phyloP scores from a whole-genome alignment of 352 stramenopile genomes.

The Phytophthora pistaciae region DNA sequence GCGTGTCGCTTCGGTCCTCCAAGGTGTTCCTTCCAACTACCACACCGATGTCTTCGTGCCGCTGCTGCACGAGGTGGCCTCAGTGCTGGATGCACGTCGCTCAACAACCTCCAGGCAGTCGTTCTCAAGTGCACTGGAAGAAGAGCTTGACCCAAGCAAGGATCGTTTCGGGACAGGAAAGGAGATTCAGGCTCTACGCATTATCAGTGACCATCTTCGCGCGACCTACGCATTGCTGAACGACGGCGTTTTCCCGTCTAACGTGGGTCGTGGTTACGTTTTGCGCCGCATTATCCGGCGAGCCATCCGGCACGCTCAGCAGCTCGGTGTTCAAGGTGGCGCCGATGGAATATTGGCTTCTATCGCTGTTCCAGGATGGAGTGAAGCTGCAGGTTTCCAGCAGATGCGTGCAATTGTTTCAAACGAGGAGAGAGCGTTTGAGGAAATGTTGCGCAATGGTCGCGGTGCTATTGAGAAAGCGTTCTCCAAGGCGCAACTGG shows the following conservation, averaged over 20 bases:
- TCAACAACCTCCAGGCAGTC: slow-evolving; percentile 18
- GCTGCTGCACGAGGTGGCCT: slow-evolving; percentile 68
- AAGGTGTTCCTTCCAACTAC: slow-evolving; percentile 96
- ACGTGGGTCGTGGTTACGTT: slow-evolving; percentile 97
- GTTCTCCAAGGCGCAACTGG: slow-evolving; percentile 37
- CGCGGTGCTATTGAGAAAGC: slow-evolving; percentile 70
- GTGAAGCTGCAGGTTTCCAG: slow-evolving; percentile 39
- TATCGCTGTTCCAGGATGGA: slow-evolving; percentile 61
- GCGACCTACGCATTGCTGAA: slow-evolving; percentile 95
- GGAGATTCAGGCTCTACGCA: slow-evolving; percentile 81
- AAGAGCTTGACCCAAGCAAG: slow-evolving; percentile 55
- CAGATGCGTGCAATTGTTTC: slow-evolving; percentile 76
- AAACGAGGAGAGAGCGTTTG: slow-evolving; percentile 80
- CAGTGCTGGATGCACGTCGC: slow-evolving; percentile 51
- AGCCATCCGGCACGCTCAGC: slow-evolving; percentile 76
- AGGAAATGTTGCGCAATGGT: slow-evolving; percentile 75
- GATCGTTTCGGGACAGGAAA: slow-evolving; percentile 54
- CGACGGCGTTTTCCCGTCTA: slow-evolving; percentile 96
- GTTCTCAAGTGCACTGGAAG: slow-evolving; percentile 50
- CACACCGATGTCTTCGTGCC: slow-evolving; percentile 97
- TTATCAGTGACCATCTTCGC: slow-evolving; percentile 97
- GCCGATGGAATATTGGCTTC: slow-evolving; percentile 47
- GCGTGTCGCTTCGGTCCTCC: slow-evolving; percentile 95
- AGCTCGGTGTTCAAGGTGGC: slow-evolving; percentile 56
- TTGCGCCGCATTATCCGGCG: slow-evolving; percentile 95